A percentile compares a stretch with the other conserved stretches of the same genome.
phyloP scores from a whole-genome alignment of 1,139 yeast genomes.

The Lodderomyces pseudojiufengensis region DNA sequence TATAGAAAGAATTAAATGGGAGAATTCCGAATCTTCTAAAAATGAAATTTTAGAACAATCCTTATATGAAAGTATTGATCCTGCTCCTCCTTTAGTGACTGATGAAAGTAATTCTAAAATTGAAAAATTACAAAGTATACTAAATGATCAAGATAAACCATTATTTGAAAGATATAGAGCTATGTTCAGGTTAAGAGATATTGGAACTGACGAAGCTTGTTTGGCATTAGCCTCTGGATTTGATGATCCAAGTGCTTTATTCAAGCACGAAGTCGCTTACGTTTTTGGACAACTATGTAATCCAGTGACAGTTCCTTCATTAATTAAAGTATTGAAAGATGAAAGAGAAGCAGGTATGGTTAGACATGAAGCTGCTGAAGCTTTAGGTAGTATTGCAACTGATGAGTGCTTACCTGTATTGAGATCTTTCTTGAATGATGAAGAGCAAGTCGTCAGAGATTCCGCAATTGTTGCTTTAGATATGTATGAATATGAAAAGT shows the following conservation, averaged over 20 bases:
- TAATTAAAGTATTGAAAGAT: constrained; percentile 75
- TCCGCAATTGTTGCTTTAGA: constrained; percentile 96
- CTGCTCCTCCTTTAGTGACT: constrained; percentile 91
- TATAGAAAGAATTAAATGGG: constrained; percentile 92
- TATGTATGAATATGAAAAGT: constrained; percentile 94
- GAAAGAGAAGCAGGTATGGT: constrained; percentile 93
- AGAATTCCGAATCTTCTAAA: constrained; percentile 60
- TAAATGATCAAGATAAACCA: constrained; percentile 74
- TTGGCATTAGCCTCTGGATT: constrained; percentile 89
- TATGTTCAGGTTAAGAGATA: constrained; percentile 95
- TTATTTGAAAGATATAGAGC: constrained; percentile 95
- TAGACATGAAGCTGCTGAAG: constrained; percentile 99
- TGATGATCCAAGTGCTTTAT: constrained; percentile 84
- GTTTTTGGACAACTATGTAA: constrained; percentile 96
- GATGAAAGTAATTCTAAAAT: constrained; percentile 46
- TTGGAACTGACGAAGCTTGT: constrained; percentile 91
- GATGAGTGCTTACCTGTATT: constrained; percentile 91
- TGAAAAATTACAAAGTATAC: constrained; percentile 58
- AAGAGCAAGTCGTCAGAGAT: constrained; percentile 88
- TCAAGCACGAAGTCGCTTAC: constrained; percentile 97
- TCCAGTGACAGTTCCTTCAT: constrained; percentile 87
- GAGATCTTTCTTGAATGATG: constrained; percentile 72
- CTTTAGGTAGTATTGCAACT: constrained; percentile 95
- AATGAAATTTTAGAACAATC: constrained; percentile 72
- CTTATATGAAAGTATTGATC: constrained; percentile 84